These are phyloP conservation scores for Podaxis sp. DNA, from an alignment of 768 basidiomycete species.

Conservation along the genomic window DNA sequence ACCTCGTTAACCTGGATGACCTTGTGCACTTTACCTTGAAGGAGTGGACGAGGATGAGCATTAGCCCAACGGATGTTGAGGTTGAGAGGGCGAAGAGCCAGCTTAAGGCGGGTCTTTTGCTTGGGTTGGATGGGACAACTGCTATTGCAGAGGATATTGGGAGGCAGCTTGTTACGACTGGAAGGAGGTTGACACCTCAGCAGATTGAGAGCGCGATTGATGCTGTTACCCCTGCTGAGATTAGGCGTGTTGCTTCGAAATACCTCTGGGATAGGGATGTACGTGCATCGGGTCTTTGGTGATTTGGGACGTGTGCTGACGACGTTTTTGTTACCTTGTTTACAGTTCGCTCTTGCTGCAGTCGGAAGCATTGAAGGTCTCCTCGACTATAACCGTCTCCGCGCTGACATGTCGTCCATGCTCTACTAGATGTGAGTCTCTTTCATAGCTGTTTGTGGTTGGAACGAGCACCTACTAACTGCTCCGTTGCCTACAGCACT, in stretches of 20 bases:
- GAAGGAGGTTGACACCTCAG: constrained; percentile 83
- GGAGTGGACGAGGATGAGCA: constrained; percentile 96
- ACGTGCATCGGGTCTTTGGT: constrained; percentile 26
- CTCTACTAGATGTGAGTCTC: constrained; percentile 47
- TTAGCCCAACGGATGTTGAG: constrained; percentile 78
- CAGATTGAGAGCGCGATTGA: constrained; percentile 95
- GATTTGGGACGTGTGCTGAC: constrained; percentile 12
- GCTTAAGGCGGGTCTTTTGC: constrained; percentile 90
- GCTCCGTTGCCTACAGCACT: neutral
- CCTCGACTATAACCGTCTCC: constrained; percentile 91
- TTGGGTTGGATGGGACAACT: constrained; percentile 93
- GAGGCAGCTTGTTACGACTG: constrained; percentile 94
- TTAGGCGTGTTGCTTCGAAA: constrained; percentile 92
- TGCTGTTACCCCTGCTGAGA: constrained; percentile 82
- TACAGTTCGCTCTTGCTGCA: constrained; percentile 74
- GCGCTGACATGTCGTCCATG: constrained; percentile 80
- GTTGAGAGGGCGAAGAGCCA: constrained; percentile 99
- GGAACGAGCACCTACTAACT: neutral
- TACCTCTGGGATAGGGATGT: constrained; percentile 98
- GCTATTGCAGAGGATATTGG: constrained; percentile 98
- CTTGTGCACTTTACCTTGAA: constrained; percentile 89
- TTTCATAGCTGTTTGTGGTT: neutral
- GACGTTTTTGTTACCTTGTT: constrained; percentile 32
- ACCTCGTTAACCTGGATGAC: constrained; percentile 91
- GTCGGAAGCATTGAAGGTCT: constrained; percentile 90